Evolutionary conservation across 352 stramenopile genomes (phyloP).

Genomic region (Phytopythium litorale): DNA sequence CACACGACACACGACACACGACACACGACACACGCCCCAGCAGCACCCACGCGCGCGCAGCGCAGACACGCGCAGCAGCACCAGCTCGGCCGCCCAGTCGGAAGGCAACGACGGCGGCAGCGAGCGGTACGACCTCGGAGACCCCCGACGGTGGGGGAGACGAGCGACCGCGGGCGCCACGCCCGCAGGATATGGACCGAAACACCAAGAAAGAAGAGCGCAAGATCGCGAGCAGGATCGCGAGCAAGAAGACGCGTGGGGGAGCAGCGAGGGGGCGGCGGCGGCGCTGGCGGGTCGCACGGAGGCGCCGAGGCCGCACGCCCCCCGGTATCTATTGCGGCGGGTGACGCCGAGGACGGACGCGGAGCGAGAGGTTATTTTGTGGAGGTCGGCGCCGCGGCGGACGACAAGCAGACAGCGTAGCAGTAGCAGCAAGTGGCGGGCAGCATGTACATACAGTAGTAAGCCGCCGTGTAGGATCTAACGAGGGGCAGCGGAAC

Average conservation of each 20-base stretch:
- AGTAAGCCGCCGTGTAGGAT: background rate
- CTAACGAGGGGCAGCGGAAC: background rate
- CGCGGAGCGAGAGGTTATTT: background rate
- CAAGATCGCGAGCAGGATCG: background rate
- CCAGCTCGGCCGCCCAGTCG: background rate
- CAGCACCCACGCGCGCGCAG: background rate
- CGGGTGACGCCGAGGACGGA: background rate
- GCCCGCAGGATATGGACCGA: background rate
- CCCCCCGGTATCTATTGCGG: conserved; percentile 1
- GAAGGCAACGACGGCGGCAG: conserved; percentile 1
- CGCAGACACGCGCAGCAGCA: background rate
- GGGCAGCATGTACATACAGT: conserved; percentile 11
- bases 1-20: background rate
- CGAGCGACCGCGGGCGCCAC: background rate
- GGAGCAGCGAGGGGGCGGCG: background rate
- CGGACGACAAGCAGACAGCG: background rate
- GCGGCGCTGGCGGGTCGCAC: conserved; percentile 1
- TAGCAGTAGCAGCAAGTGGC: conserved; percentile 1
- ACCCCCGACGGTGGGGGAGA: background rate
- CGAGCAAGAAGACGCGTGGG: background rate
- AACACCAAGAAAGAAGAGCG: background rate
- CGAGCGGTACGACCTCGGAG: conserved; percentile 1
- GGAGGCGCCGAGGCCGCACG: background rate
- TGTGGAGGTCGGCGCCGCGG: background rate
- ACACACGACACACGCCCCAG: background rate